Evolutionary conservation across 2,329 filamentous ascomycete genomes (phyloP).

Genomic region (Pseudonectria buxi): DNA sequence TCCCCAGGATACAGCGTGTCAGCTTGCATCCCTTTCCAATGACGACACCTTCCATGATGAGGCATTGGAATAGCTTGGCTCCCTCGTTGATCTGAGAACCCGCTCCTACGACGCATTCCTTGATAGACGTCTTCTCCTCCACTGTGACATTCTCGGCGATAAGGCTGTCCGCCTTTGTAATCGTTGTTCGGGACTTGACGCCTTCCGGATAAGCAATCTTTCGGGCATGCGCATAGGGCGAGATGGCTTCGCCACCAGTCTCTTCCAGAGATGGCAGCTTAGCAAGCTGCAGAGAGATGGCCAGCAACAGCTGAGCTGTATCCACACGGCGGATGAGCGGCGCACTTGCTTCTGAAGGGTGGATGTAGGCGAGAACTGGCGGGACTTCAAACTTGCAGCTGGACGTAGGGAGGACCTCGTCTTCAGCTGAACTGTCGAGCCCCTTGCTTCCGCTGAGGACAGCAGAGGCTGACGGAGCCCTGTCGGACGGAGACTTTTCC

Average conservation of each 20-base stretch:
- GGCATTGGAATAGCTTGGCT: constrained; percentile 78
- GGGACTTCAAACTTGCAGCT: constrained; percentile 43
- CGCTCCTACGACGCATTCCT: constrained; percentile 81
- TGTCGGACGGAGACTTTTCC: constrained; percentile 7
- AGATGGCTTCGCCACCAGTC: constrained; percentile 47
- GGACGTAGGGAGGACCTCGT: constrained; percentile 6
- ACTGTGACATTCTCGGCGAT: constrained; percentile 85
- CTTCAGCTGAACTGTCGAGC: constrained; percentile 4
- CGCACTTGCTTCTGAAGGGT: constrained; percentile 47
- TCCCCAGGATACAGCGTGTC: constrained; percentile 80
- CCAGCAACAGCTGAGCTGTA: constrained; percentile 72
- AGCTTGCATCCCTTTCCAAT: constrained; percentile 79
- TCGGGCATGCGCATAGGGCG: constrained; percentile 67
- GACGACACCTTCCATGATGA: constrained; percentile 87
- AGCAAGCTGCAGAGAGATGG: constrained; percentile 77
- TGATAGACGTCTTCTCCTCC: constrained; percentile 85
- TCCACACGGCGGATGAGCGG: constrained; percentile 83
- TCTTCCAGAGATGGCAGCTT: constrained; percentile 71
- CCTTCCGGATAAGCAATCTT: constrained; percentile 82
- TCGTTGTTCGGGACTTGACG: constrained; percentile 72
- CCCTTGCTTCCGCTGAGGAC: not conserved
- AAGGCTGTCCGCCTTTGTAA: constrained; percentile 74
- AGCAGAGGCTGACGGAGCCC: not conserved
- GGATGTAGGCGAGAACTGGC: constrained; percentile 75
- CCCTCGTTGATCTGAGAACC: constrained; percentile 81